A percentile compares a stretch with the other conserved stretches of the same genome.
These are phyloP conservation scores for Cronartium quercuum DNA, from an alignment of 1,284 basidiomycete species.

Conservation along the genomic window DNA sequence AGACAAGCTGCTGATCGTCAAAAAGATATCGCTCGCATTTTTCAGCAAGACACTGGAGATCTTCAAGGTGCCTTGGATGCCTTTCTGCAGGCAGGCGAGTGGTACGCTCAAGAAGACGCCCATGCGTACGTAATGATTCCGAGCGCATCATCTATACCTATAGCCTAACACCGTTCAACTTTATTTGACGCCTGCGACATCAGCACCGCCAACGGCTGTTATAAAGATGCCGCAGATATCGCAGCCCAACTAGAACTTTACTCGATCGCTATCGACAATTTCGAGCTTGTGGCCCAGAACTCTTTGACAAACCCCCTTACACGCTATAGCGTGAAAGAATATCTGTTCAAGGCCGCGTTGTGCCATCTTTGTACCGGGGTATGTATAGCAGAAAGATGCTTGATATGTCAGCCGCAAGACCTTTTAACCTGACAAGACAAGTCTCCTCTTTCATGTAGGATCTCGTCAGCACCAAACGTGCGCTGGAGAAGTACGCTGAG, in stretches of 20 bases:
- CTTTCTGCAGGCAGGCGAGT: conserved; percentile 87
- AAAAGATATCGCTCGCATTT: conserved; percentile 90
- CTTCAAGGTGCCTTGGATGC: conserved; percentile 77
- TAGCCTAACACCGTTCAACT: too few species aligned
- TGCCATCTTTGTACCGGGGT: conserved; percentile 87
- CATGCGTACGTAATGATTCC: conserved; percentile 63
- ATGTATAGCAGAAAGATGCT: conserved; percentile 47
- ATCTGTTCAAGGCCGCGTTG: conserved; percentile 80
- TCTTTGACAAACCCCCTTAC: conserved; percentile 77
- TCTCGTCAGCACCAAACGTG: conserved; percentile 70
- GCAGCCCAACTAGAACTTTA: conserved; percentile 84
- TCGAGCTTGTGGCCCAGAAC: conserved; percentile 82
- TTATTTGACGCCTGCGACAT: background rate
- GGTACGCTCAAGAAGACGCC: conserved; percentile 96
- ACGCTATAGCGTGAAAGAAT: conserved; percentile 98
- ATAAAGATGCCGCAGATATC: conserved; percentile 91
- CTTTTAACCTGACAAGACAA: background rate
- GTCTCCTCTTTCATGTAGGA: conserved; percentile 59
- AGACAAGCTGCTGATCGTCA: conserved; percentile 95
- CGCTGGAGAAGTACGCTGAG: conserved; percentile 65
- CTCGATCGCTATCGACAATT: conserved; percentile 74
- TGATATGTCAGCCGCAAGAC: background rate
- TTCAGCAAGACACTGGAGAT: conserved; percentile 67
- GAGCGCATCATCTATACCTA: too few species aligned
- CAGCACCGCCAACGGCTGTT: conserved; percentile 91